Percentiles rank a stretch among this genome's conserved stretches.
These are phyloP conservation scores for Acacia confusa DNA, from an alignment of 306 rosid species.

Conservation along the genomic window DNA sequence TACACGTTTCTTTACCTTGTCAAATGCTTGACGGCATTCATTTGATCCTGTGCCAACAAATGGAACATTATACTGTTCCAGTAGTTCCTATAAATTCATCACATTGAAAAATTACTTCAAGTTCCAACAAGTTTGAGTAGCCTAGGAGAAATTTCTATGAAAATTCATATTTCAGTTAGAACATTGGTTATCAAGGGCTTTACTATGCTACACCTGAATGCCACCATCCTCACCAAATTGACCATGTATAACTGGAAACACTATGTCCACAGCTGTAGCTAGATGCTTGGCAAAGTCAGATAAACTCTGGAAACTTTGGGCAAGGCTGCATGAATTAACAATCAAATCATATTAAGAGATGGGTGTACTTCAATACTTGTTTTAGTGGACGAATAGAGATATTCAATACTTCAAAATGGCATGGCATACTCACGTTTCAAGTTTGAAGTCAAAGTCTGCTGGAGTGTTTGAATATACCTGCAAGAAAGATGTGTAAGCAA, in stretches of 20 bases:
- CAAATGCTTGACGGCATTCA: conserved; percentile 82
- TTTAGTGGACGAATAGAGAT: background rate
- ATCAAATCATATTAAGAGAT: conserved; percentile 14
- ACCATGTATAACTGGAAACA: conserved; percentile 95
- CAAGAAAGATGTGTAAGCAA: conserved; percentile 6
- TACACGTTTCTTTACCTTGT: conserved; percentile 58
- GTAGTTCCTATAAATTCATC: conserved; percentile 61
- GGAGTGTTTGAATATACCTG: conserved; percentile 97
- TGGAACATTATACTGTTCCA: conserved; percentile 80
- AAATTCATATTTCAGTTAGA: background rate
- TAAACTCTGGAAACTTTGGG: conserved; percentile 74
- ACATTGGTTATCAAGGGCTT: conserved; percentile 2
- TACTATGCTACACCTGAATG: conserved; percentile 65
- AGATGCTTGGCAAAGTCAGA: conserved; percentile 77
- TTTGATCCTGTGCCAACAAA: conserved; percentile 94
- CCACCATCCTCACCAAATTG: conserved; percentile 95
- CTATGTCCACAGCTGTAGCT: conserved; percentile 78
- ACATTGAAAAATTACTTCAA: conserved; percentile 24
- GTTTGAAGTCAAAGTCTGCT: conserved; percentile 94
- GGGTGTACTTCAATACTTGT: background rate
- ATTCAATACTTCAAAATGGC: conserved; percentile 17
- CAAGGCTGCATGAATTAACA: conserved; percentile 69
- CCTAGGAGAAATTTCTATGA: conserved; percentile 18
- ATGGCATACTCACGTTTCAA: conserved; percentile 59
- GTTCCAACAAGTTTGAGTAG: background rate